These are phyloP conservation scores for Chlamydomonas eustigma DNA, from an alignment of 139 green algal genomes.

Conservation along the genomic window DNA sequence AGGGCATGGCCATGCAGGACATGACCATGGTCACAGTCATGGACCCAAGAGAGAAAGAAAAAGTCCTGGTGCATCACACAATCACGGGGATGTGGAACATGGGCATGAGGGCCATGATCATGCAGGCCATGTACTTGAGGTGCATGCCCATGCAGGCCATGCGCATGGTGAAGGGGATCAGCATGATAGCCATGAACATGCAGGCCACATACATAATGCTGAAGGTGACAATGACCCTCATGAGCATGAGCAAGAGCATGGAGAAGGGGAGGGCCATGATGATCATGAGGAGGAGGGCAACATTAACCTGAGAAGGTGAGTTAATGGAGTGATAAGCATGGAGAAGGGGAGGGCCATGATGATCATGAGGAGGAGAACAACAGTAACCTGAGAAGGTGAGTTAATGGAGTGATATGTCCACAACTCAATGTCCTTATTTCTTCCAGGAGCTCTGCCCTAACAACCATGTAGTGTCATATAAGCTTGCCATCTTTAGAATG, in stretches of 20 bases:
- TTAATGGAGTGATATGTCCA: not conserved
- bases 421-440: not conserved
- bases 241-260: slow-evolving; percentile 28
- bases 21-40: slow-evolving; percentile 26
- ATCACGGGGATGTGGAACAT: no score
- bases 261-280: slow-evolving; percentile 10
- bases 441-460: no score
- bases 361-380: slow-evolving; percentile 15
- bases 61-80: not conserved
- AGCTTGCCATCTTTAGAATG: no score
- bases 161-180: not conserved
- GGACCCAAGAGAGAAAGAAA: not conserved
- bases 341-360: slow-evolving; percentile 10
- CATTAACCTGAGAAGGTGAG: slow-evolving; percentile 27
- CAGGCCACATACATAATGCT: not conserved
- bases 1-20: slow-evolving; percentile 22
- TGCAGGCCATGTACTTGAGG: not conserved
- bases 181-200: slow-evolving; percentile 8
- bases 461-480: no score
- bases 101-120: not conserved
- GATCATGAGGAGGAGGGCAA: slow-evolving; percentile 15
- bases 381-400: slow-evolving; percentile 27
- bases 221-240: not conserved
- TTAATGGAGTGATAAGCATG: slow-evolving; percentile 11
- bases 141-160: not conserved